Evolutionary conservation across 768 basidiomycete species (phyloP).

Genomic region (Mycena indigotica): DNA sequence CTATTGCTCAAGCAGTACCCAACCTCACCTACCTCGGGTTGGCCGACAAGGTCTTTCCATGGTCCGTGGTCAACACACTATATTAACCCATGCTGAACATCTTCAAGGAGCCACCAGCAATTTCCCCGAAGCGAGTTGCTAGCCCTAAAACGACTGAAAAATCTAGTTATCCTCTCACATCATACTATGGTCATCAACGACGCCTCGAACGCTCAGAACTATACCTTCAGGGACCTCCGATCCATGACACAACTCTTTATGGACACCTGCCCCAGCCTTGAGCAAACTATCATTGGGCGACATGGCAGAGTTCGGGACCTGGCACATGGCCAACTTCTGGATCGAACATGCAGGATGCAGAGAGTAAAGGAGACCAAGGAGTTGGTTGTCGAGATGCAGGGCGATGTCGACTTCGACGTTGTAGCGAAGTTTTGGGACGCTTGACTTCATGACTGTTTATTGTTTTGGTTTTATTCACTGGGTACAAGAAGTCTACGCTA

Average conservation of each 20-base stretch:
- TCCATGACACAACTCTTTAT: constrained; percentile 1
- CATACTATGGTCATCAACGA: not conserved
- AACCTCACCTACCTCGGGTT: constrained; percentile 10
- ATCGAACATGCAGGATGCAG: not conserved
- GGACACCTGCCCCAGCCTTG: constrained; percentile 8
- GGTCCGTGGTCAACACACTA: not conserved
- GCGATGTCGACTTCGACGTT: constrained; percentile 1
- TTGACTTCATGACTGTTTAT: no score
- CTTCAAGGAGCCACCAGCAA: not conserved
- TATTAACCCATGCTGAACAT: not conserved
- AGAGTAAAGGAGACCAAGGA: not conserved
- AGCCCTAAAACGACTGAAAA: constrained; percentile 3
- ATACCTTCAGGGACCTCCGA: not conserved
- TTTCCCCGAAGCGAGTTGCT: not conserved
- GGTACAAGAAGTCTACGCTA: no score
- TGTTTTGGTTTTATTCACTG: no score
- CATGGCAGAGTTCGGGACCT: not conserved
- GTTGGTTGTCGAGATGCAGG: not conserved
- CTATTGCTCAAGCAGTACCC: constrained; percentile 2
- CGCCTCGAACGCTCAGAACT: not conserved
- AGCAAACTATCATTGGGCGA: constrained; percentile 1
- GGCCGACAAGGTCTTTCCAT: constrained; percentile 1
- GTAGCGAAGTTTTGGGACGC: constrained; percentile 4
- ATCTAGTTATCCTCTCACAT: constrained; percentile 9
- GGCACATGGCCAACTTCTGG: not conserved